Evolutionary conservation across 139 green algal genomes (phyloP), one percentile per base, ranked within the genome.

Genomic region (Chlorella sorokiniana): DNA sequence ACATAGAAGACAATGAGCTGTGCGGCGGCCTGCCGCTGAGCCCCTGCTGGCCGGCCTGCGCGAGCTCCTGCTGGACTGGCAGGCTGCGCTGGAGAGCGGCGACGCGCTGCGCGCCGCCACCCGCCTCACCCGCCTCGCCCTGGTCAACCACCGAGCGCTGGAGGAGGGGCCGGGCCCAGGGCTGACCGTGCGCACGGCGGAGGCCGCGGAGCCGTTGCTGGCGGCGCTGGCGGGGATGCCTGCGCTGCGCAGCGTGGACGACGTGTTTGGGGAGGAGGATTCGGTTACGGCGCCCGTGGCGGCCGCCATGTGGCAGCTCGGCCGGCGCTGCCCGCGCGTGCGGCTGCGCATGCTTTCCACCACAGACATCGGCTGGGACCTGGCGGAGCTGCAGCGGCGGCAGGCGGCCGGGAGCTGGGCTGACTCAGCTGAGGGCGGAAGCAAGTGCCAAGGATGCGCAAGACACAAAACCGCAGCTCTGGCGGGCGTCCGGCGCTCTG

Each of bases 11-110:
- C 10, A 79, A 79, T 27, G 73, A 79, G 37, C 54, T 79, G 37
- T 37, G 35, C 0, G 52, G 27, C 4, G 54, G 54, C 1, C 73
- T 79, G 73, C 73, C 73, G 48, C 54, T n/a, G 29, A 27, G 6
- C 73, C 73, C 73, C 51, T 27, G 37, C 51, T 79, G 38, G 9
- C 31, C 37, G 29, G 27, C 22, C 54, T 79, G 52, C 73, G 38
- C 1, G 73, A 79, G 73, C 54, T 79, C 10, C 52, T 79, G 37
- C 35, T 79, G 10, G 73, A 79, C 73, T 79, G 73, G 73, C 73
- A 79, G 35, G 37, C 54, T 1, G 73, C 73, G 0, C 73, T 79
- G 9, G 73, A 79, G 25, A 51, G 31, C 1, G 35, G 52, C 25
- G 25, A 38, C 29, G 23, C 73, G 9, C 73, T 79, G 38, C 73